A percentile compares a stretch with the other conserved stretches of the same genome.
phyloP scores from a whole-genome alignment of 2,329 filamentous ascomycete genomes.

The Cercospora sp. region DNA sequence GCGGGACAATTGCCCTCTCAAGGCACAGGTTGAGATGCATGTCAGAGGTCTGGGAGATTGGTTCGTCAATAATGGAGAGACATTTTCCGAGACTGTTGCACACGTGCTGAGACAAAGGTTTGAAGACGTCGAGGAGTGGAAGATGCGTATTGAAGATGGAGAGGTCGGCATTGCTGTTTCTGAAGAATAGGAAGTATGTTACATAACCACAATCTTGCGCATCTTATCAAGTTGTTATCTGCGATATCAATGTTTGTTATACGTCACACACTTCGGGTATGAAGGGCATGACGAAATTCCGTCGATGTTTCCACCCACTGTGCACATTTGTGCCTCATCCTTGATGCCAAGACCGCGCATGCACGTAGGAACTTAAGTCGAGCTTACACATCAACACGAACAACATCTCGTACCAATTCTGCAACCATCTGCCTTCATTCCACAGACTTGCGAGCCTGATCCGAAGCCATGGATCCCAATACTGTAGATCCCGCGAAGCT shows the following conservation, averaged over 20 bases:
- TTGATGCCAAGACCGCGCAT: not conserved
- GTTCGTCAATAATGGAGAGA: slow-evolving; percentile 66
- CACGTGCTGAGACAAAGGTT: slow-evolving; percentile 59
- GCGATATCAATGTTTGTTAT: not conserved
- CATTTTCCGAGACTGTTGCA: slow-evolving; percentile 60
- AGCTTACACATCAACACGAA: not conserved
- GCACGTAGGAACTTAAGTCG: not conserved
- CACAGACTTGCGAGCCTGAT: too few relatives aligned
- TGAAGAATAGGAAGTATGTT: slow-evolving; percentile 22
- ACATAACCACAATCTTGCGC: not conserved
- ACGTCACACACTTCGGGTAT: not conserved
- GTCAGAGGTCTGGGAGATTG: slow-evolving; percentile 57
- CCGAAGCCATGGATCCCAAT: slow-evolving; percentile 18
- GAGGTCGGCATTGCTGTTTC: slow-evolving; percentile 63
- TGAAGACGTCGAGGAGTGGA: slow-evolving; percentile 57
- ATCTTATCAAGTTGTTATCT: not conserved
- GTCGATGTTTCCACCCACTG: not conserved
- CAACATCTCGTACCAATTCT: too few relatives aligned
- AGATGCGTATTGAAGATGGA: slow-evolving; percentile 67
- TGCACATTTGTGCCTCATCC: not conserved
- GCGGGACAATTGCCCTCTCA: slow-evolving; percentile 57
- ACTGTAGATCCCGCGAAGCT: slow-evolving; percentile 35
- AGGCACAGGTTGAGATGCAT: slow-evolving; percentile 59
- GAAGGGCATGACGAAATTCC: not conserved
- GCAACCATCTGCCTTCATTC: too few relatives aligned